phyloP scores from a whole-genome alignment of 768 basidiomycete genomes.

The Lactarius pseudohatsudake region DNA sequence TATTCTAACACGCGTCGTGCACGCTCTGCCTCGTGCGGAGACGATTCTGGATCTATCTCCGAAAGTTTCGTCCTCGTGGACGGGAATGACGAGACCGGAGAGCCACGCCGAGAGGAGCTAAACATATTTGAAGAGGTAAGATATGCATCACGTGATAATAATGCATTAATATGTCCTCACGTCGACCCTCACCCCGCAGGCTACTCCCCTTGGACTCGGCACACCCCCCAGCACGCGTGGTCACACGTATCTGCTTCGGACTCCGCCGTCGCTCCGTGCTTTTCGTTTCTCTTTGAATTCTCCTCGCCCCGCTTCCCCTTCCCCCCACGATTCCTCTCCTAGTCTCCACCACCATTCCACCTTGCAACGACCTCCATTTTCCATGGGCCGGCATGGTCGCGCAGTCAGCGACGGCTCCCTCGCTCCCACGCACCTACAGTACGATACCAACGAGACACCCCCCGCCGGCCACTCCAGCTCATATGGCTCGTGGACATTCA shows the following conservation, averaged over 20 bases:
- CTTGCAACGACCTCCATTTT: constrained; percentile 20
- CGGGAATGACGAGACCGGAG: constrained; percentile 32
- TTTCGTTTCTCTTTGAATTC: constrained; percentile 45
- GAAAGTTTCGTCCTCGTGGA: constrained; percentile 46
- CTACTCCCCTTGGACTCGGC: constrained; percentile 28
- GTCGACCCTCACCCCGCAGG: constrained; percentile 12
- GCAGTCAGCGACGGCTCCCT: constrained; percentile 35
- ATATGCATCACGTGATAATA: constrained; percentile 22
- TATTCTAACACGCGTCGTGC: constrained; percentile 40
- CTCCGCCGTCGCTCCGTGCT: constrained; percentile 43
- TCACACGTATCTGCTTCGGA: constrained; percentile 39
- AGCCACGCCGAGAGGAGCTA: constrained; percentile 6
- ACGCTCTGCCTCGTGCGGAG: constrained; percentile 32
- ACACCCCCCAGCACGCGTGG: constrained; percentile 36
- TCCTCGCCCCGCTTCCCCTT: constrained; percentile 42
- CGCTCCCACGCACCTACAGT: constrained; percentile 7
- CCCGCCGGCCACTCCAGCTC: constrained; percentile 16
- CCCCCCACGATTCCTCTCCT: constrained; percentile 38
- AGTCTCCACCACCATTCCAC: constrained; percentile 32
- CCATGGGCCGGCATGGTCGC: constrained; percentile 38
- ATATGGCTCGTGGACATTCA: constrained; percentile 35
- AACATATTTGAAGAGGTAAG: constrained; percentile 23
- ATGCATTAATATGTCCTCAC: constrained; percentile 15
- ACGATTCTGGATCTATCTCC: constrained; percentile 38
- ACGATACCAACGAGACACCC: constrained; percentile 3